Conservation (phyloP, 345 rosid species). For the Bruguiera sexangula region DNA sequence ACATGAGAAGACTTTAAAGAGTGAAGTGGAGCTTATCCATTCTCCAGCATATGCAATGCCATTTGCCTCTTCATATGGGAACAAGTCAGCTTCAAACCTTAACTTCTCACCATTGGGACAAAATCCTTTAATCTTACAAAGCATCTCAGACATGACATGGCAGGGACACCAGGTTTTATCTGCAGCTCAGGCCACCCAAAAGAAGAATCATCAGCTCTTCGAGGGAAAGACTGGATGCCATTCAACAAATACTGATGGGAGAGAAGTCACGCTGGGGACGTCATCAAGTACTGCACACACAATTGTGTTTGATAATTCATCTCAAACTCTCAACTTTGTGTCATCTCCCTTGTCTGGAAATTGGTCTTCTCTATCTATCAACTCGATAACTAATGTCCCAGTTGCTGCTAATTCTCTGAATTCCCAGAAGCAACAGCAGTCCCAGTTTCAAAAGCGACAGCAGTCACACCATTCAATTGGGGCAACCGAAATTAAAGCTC, state of each 20-base stretch:
- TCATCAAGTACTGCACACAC: conserved; percentile 35
- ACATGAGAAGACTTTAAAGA: conserved; percentile 27
- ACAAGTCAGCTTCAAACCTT: conserved; percentile 37
- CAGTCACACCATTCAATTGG: conserved; percentile 30
- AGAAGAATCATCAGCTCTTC: conserved; percentile 36
- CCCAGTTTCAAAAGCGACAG: conserved; percentile 36
- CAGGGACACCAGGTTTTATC: conserved; percentile 40
- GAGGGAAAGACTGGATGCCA: conserved; percentile 39
- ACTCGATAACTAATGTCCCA: conserved; percentile 25
- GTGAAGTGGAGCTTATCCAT: conserved; percentile 36
- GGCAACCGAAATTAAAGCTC: not conserved
- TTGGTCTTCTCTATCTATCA: conserved; percentile 35
- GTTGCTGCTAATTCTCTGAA: conserved; percentile 18
- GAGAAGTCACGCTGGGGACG: conserved; percentile 33
- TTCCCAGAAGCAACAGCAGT: conserved; percentile 31
- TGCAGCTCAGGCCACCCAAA: conserved; percentile 31
- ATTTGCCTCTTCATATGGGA: conserved; percentile 40
- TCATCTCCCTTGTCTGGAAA: conserved; percentile 36
- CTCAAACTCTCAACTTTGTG: conserved; percentile 44
- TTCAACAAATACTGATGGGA: conserved; percentile 35
- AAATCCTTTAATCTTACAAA: conserved; percentile 29
- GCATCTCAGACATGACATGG: conserved; percentile 26
- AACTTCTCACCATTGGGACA: conserved; percentile 45
- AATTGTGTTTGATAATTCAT: conserved; percentile 48
- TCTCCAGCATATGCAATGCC: conserved; percentile 39